phyloP scores from a whole-genome alignment of 768 basidiomycete genomes.

The Russula virescens region DNA sequence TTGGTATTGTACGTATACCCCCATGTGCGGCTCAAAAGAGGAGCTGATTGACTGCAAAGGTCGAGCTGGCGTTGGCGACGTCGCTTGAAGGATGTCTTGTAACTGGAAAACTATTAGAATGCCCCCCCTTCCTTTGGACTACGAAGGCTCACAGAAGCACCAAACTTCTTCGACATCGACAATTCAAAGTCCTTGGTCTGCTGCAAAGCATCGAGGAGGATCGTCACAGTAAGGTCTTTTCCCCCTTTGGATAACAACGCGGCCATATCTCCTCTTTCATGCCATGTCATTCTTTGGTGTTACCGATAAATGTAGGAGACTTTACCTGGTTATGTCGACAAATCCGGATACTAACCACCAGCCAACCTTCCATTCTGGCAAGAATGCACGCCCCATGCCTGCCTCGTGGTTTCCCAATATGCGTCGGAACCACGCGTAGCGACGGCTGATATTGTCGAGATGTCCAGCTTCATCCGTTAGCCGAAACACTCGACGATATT shows the following conservation, averaged over 20 bases:
- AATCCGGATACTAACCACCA: slow-evolving; percentile 82
- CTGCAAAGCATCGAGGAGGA: slow-evolving; percentile 81
- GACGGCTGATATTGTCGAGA: slow-evolving; percentile 86
- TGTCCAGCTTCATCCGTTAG: slow-evolving; percentile 93
- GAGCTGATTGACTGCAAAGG: slow-evolving; percentile 67
- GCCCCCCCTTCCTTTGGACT: not conserved
- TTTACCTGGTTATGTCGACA: slow-evolving; percentile 81
- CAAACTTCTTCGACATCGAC: slow-evolving; percentile 77
- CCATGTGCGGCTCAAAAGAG: slow-evolving; percentile 91
- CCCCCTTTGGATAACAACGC: slow-evolving; percentile 75
- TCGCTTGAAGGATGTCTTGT: slow-evolving; percentile 54
- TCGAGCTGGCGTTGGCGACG: slow-evolving; percentile 44
- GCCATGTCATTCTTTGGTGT: not conserved
- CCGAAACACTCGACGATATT: slow-evolving; percentile 94
- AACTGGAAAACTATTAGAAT: slow-evolving; percentile 38
- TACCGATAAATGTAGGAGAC: slow-evolving; percentile 5
- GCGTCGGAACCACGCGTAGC: slow-evolving; percentile 94
- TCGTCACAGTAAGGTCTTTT: slow-evolving; percentile 64
- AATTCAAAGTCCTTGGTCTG: slow-evolving; percentile 85
- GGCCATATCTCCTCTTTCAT: slow-evolving; percentile 72
- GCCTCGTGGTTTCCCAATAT: slow-evolving; percentile 80
- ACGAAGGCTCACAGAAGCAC: slow-evolving; percentile 49
- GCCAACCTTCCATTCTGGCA: slow-evolving; percentile 78
- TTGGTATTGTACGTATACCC: slow-evolving; percentile 92
- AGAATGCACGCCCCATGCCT: slow-evolving; percentile 80